Evolutionary conservation across 2,329 filamentous ascomycete genomes (phyloP).

Genomic region (Monosporascus sp.): DNA sequence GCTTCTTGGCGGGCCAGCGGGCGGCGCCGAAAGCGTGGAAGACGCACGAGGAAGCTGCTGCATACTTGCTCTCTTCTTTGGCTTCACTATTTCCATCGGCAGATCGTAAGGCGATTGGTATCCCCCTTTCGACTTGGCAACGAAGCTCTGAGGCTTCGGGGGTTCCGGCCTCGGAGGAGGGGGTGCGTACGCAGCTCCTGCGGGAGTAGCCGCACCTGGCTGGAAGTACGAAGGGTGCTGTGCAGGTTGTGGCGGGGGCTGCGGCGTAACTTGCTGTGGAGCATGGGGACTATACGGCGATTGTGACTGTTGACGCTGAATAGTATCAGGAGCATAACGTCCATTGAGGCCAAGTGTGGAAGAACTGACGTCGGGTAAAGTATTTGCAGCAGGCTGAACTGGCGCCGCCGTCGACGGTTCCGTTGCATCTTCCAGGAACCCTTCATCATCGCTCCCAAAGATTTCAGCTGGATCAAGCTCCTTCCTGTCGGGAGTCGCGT

Average conservation of each 20-base stretch:
- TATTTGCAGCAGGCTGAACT: slow-evolving; percentile 6
- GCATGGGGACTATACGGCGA: slow-evolving; percentile 39
- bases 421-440: slow-evolving; percentile 69
- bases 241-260: slow-evolving; percentile 18
- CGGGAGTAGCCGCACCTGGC: slow-evolving; percentile 22
- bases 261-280: slow-evolving; percentile 35
- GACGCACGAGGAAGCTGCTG: slow-evolving; percentile 47
- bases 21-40: slow-evolving; percentile 34
- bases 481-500: slow-evolving; percentile 39
- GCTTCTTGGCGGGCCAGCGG: slow-evolving; percentile 54
- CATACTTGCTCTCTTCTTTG: slow-evolving; percentile 59
- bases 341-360: slow-evolving; percentile 24
- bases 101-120: slow-evolving; percentile 95
- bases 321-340: slow-evolving; percentile 27
- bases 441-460: slow-evolving; percentile 79
- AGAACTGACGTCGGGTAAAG: slow-evolving; percentile 12
- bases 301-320: slow-evolving; percentile 18
- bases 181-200: slow-evolving; percentile 31
- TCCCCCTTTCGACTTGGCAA: slow-evolving; percentile 81
- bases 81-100: slow-evolving; percentile 78
- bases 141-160: slow-evolving; percentile 73
- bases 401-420: slow-evolving; percentile 29
- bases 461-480: slow-evolving; percentile 60
- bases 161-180: slow-evolving; percentile 38
- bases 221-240: slow-evolving; percentile 23